Conservation (phyloP, 2,329 filamentous ascomycete species). For the Myotisia sp. region DNA sequence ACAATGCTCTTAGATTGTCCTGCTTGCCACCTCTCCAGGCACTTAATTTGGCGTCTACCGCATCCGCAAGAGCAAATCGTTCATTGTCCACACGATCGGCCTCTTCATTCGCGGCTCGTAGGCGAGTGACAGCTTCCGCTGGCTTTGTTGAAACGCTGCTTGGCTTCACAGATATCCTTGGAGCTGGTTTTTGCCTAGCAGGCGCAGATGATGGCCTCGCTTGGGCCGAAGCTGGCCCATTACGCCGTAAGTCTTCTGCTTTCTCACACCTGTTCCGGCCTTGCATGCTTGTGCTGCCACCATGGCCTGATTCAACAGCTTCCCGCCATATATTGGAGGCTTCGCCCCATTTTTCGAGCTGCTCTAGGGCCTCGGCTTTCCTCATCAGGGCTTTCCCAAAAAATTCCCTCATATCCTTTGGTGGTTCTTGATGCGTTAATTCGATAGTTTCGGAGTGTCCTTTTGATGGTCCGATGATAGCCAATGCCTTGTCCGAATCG, state of each 20-base stretch:
- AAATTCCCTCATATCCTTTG: constrained; percentile 80
- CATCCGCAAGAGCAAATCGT: constrained; percentile 75
- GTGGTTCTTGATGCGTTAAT: constrained; percentile 47
- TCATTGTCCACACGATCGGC: constrained; percentile 82
- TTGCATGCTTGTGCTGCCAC: constrained; percentile 69
- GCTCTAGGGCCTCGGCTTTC: constrained; percentile 89
- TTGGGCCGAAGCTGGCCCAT: constrained; percentile 32
- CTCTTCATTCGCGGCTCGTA: constrained; percentile 71
- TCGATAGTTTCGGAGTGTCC: constrained; percentile 71
- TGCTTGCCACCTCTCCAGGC: constrained; percentile 83
- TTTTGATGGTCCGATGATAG: constrained; percentile 61
- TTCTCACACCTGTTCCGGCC: constrained; percentile 83
- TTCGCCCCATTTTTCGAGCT: constrained; percentile 87
- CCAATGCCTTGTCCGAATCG: constrained; percentile 69
- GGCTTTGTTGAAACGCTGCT: constrained; percentile 27
- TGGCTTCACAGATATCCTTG: constrained; percentile 29
- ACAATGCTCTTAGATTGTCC: constrained; percentile 76
- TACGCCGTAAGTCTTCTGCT: constrained; percentile 54
- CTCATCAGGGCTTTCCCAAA: constrained; percentile 87
- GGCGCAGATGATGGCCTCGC: constrained; percentile 19
- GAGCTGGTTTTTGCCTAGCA: constrained; percentile 20
- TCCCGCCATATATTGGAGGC: constrained; percentile 66
- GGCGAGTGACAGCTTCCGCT: constrained; percentile 64
- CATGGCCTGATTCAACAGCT: constrained; percentile 71
- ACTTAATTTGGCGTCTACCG: constrained; percentile 64